Percentiles rank a stretch among this genome's conserved stretches.
Evolutionary conservation across 441 rosid species (phyloP).

Genomic region (Metrosideros polymorpha): DNA sequence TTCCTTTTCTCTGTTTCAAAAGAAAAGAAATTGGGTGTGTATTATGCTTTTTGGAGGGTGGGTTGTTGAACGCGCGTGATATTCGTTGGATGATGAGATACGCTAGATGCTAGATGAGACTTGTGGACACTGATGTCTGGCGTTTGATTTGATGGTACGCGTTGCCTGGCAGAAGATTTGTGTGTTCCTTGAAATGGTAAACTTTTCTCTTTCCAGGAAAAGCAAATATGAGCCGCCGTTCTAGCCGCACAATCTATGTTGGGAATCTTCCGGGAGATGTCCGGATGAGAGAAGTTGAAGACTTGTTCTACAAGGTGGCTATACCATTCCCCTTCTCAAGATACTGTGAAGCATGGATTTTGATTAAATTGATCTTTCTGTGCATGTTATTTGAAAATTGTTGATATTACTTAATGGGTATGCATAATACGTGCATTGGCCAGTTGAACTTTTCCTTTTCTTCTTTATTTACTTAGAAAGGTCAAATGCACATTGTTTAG

Average conservation of each 20-base stretch:
- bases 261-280: slow-evolving; percentile 87
- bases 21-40: too few relatives aligned
- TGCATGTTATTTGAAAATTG: not conserved
- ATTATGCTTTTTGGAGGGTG: not conserved
- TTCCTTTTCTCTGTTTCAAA: too few relatives aligned
- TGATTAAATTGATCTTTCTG: not conserved
- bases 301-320: slow-evolving; percentile 76
- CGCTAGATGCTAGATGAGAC: not conserved
- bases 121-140: not conserved
- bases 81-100: not conserved
- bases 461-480: not conserved
- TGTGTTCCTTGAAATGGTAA: not conserved
- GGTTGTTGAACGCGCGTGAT: not conserved
- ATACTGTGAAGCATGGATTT: not conserved
- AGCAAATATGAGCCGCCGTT: slow-evolving; percentile 51
- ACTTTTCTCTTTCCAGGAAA: not conserved
- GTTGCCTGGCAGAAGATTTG: not conserved
- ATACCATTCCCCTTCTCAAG: not conserved
- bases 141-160: not conserved
- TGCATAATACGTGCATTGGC: not conserved
- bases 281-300: slow-evolving; percentile 75
- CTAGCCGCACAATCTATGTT: slow-evolving; percentile 72
- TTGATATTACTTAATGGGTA: not conserved
- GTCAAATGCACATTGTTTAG: not conserved
- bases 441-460: not conserved